A percentile compares a stretch with the other conserved stretches of the same genome.
These are phyloP conservation scores for Beauveria rudraprayagi DNA, from an alignment of 2,329 filamentous ascomycete species.

Conservation along the genomic window DNA sequence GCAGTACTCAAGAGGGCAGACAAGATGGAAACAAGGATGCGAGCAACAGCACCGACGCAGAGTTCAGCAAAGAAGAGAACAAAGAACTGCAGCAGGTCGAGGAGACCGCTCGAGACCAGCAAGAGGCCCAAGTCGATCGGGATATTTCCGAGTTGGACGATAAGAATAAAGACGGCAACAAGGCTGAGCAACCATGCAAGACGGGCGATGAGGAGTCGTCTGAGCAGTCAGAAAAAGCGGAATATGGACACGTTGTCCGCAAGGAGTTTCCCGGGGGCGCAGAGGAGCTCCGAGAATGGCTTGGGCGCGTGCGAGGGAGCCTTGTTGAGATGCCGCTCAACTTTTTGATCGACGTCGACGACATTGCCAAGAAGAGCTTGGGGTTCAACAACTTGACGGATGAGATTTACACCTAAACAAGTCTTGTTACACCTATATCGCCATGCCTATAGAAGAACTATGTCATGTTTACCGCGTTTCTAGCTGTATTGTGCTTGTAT, in stretches of 20 bases:
- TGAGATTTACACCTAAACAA: conserved; percentile 55
- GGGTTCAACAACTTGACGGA: conserved; percentile 64
- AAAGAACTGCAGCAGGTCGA: neutral
- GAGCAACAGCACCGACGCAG: neutral
- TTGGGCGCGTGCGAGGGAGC: conserved; percentile 59
- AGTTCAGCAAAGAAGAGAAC: neutral
- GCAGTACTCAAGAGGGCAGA: neutral
- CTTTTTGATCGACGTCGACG: conserved; percentile 73
- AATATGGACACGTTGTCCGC: conserved; percentile 80
- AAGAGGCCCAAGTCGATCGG: conserved; percentile 32
- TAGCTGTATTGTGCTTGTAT: neutral
- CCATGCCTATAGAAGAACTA: neutral
- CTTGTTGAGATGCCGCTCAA: conserved; percentile 86
- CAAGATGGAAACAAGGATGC: neutral
- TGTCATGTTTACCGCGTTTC: neutral
- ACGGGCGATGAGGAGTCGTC: conserved; percentile 40
- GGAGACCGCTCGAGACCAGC: conserved; percentile 34
- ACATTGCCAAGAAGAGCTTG: conserved; percentile 78
- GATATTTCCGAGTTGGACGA: conserved; percentile 41
- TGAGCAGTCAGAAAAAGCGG: conserved; percentile 47
- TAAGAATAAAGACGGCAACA: conserved; percentile 15
- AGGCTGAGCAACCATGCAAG: conserved; percentile 34
- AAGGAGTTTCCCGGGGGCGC: conserved; percentile 69
- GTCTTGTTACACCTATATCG: neutral
- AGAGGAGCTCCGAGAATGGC: conserved; percentile 61